phyloP scores from a whole-genome alignment of 371 early-diverging fungal genomes.

The Mortierella polycephala region DNA sequence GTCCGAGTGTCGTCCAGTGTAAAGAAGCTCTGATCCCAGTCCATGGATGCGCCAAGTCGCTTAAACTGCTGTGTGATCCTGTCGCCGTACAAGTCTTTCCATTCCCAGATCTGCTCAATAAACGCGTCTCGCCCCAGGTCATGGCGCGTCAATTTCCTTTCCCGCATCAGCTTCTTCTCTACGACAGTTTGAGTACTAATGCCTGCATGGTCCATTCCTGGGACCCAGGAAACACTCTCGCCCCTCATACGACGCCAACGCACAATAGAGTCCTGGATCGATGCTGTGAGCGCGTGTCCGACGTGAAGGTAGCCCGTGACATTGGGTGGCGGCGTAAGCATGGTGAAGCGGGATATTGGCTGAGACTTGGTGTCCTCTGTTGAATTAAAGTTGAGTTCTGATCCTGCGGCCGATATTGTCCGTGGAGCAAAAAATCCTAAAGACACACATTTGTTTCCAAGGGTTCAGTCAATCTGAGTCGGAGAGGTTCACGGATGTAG shows the following conservation, averaged over 20 bases:
- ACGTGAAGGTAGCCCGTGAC: conserved; percentile 97
- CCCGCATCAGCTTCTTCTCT: conserved; percentile 85
- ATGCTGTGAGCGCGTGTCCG: conserved; percentile 95
- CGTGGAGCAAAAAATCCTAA: conserved; percentile 42
- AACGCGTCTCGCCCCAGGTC: conserved; percentile 88
- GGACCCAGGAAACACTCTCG: conserved; percentile 86
- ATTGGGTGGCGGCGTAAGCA: conserved; percentile 97
- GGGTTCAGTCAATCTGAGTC: not conserved
- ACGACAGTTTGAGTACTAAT: conserved; percentile 98
- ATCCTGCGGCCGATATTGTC: conserved; percentile 11
- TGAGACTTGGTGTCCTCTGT: conserved; percentile 15
- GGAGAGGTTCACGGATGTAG: not conserved
- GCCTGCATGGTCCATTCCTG: conserved; percentile 98
- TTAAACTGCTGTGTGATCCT: conserved; percentile 69
- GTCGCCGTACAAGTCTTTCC: conserved; percentile 79
- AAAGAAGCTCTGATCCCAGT: conserved; percentile 89
- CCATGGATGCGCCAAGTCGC: conserved; percentile 86
- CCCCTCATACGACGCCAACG: conserved; percentile 93
- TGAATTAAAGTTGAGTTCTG: not conserved
- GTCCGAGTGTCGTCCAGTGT: conserved; percentile 89
- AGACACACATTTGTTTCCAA: not conserved
- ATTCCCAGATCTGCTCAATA: conserved; percentile 86
- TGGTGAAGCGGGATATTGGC: conserved; percentile 58
- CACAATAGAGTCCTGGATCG: conserved; percentile 88
- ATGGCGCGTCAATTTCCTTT: conserved; percentile 63